Percentiles rank a stretch among this genome's conserved stretches.
Conservation (phyloP, 169 alveolate genomes). For the Toxoplasma gondii region DNA sequence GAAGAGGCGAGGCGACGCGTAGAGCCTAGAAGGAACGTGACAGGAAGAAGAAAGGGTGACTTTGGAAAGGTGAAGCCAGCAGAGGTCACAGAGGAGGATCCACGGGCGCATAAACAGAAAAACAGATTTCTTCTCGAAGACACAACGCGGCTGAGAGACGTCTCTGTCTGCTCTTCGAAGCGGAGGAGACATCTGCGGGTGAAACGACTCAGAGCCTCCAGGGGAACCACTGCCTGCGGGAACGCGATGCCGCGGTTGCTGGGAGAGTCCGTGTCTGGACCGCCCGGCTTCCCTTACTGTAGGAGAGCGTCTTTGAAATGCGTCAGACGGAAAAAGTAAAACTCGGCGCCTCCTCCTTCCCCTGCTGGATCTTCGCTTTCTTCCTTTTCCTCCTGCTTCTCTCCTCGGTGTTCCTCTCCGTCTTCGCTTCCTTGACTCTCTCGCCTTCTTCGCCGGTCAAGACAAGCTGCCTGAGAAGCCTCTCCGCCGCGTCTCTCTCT, state of each 20-base stretch:
- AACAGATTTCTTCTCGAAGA: no score
- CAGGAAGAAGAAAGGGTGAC: background rate
- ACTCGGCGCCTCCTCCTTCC: background rate
- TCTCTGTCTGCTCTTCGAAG: no score
- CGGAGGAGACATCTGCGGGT: no score
- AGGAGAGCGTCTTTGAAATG: constrained; percentile 79
- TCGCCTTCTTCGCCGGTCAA: no score
- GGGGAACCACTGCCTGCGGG: background rate
- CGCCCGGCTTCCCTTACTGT: background rate
- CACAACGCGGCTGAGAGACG: no score
- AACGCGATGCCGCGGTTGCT: background rate
- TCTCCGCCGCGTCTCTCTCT: background rate
- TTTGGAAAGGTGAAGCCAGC: no score
- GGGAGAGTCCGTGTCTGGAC: background rate
- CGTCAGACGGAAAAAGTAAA: constrained; percentile 86
- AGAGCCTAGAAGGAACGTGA: background rate
- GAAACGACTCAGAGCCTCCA: no score
- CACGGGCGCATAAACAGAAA: no score
- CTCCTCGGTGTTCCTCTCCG: background rate
- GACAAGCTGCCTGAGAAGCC: background rate
- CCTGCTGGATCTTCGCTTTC: background rate
- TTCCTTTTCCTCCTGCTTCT: background rate
- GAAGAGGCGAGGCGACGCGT: background rate
- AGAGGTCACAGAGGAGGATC: no score
- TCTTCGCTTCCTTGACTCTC: background rate